Evolutionary conservation across 23 red algal genomes (phyloP).

Genomic region (Agarophyton chilense): DNA sequence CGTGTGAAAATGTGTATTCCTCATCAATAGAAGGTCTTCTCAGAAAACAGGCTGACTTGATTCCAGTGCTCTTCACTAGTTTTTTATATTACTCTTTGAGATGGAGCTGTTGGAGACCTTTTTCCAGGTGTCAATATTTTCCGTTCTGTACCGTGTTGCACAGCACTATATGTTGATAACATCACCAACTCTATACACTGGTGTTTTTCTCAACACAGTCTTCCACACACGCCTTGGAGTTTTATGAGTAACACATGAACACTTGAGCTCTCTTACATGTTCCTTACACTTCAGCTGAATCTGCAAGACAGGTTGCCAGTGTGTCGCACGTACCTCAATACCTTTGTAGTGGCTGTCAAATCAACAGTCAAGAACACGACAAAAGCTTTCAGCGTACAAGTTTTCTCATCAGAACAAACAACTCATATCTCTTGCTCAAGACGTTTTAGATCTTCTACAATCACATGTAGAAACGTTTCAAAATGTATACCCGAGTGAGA

Average conservation of each 20-base stretch:
- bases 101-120: not conserved
- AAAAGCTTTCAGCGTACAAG: not conserved
- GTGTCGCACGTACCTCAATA: not conserved
- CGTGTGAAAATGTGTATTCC: not conserved
- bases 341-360: not conserved
- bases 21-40: not conserved
- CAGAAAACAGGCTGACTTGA: not conserved
- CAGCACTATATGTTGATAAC: not conserved
- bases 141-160: not conserved
- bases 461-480: not conserved
- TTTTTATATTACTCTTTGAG: not conserved
- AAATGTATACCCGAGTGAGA: not conserved
- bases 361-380: constrained; percentile 2
- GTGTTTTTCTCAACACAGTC: no score
- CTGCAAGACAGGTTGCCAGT: not conserved
- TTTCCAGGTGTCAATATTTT: not conserved
- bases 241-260: not conserved
- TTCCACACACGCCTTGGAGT: not conserved
- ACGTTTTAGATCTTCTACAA: not conserved
- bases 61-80: not conserved
- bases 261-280: not conserved
- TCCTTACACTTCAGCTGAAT: not conserved
- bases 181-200: not conserved
- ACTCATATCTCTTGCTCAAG: not conserved
- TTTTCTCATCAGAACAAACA: not conserved